A percentile compares a stretch with the other conserved stretches of the same genome.
Conservation (phyloP, 2,329 filamentous ascomycete species). For the Fusarium sublunatum region DNA sequence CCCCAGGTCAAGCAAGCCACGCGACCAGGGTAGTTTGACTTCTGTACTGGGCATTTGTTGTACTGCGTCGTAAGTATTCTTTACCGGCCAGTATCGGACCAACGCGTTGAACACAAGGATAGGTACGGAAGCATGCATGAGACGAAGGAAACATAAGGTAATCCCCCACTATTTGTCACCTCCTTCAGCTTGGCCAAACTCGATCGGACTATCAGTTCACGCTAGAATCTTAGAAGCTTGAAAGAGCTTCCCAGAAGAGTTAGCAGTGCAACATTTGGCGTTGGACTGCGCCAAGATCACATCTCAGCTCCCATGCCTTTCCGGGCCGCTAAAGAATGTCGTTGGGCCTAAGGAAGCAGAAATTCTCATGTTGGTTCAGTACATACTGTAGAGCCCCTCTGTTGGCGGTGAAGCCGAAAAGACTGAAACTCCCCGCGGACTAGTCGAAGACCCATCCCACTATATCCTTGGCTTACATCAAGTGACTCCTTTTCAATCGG, state of each 20-base stretch:
- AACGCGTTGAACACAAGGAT: background rate
- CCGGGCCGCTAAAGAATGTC: background rate
- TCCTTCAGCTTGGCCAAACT: constrained; percentile 9
- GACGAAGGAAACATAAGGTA: background rate
- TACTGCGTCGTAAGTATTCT: background rate
- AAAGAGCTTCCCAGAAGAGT: constrained; percentile 24
- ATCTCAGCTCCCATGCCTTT: constrained; percentile 11
- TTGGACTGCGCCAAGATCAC: background rate
- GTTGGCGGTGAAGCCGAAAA: constrained; percentile 17
- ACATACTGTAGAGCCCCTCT: background rate
- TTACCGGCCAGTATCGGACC: background rate
- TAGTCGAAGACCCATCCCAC: background rate
- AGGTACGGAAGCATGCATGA: background rate
- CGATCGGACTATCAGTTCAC: constrained; percentile 26
- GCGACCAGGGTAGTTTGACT: background rate
- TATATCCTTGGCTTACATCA: constrained; percentile 18
- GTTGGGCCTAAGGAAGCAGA: constrained; percentile 1
- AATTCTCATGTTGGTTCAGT: background rate
- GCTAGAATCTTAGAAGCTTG: constrained; percentile 42
- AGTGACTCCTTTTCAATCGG: background rate
- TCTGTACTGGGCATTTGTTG: background rate
- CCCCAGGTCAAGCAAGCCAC: constrained; percentile 22
- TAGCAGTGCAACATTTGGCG: constrained; percentile 12
- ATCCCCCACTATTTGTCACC: constrained; percentile 27
- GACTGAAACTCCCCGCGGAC: constrained; percentile 3